Percentiles rank a stretch among this genome's conserved stretches.
Evolutionary conservation across 306 rosid genomes (phyloP).

Genomic region (Prunus dulcis): DNA sequence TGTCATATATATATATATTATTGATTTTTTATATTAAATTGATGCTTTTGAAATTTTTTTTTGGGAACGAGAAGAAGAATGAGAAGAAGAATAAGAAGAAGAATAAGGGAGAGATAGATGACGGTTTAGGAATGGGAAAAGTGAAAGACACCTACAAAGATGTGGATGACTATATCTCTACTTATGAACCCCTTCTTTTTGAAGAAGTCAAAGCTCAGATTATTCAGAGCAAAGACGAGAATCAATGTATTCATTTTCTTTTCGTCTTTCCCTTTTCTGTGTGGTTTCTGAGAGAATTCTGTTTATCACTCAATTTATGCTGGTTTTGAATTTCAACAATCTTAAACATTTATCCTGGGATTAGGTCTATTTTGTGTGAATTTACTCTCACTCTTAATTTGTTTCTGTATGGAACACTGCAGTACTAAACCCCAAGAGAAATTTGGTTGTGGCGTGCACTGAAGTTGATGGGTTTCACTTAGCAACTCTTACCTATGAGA

Average conservation of each 20-base stretch:
- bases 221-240: slow-evolving; percentile 45
- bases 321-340: slow-evolving; percentile 1
- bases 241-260: slow-evolving; percentile 39
- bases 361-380: not conserved
- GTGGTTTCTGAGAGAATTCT: not conserved
- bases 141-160: slow-evolving; percentile 57
- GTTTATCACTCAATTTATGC: not conserved
- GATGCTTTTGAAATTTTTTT: not conserved
- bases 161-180: slow-evolving; percentile 73
- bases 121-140: slow-evolving; percentile 37
- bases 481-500: slow-evolving; percentile 43
- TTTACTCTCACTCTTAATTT: not conserved
- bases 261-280: not conserved
- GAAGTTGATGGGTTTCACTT: slow-evolving; percentile 78
- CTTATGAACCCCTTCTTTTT: slow-evolving; percentile 82
- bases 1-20: not conserved
- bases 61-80: slow-evolving; percentile 5
- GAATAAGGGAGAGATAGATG: slow-evolving; percentile 15
- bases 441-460: slow-evolving; percentile 53
- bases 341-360: not conserved
- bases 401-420: slow-evolving; percentile 22
- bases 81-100: slow-evolving; percentile 37
- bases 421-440: slow-evolving; percentile 63
- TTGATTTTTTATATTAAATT: not conserved
- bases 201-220: slow-evolving; percentile 90